Evolutionary conservation across 441 rosid genomes (phyloP).

Genomic region (Manihot esculenta): DNA sequence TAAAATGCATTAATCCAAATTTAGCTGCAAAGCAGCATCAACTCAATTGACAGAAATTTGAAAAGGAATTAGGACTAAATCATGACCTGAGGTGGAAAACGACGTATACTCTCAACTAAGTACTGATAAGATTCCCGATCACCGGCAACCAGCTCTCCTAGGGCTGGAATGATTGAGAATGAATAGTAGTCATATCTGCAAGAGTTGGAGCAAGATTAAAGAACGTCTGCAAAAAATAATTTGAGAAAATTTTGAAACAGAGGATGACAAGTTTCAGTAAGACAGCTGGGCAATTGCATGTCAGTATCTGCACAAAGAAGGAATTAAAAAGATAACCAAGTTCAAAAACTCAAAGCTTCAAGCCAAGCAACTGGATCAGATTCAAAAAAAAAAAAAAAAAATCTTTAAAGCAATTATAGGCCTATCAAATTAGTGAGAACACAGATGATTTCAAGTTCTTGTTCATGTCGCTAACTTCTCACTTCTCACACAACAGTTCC

Average conservation of each 20-base stretch:
- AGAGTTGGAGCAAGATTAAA: slow-evolving; percentile 3
- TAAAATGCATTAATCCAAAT: not conserved
- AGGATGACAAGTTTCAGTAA: not conserved
- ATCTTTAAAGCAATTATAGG: not conserved
- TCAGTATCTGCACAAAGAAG: not conserved
- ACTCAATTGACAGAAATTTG: slow-evolving; percentile 2
- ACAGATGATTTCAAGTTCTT: not conserved
- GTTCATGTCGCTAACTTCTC: not conserved
- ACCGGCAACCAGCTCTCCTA: slow-evolving; percentile 81
- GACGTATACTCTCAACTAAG: slow-evolving; percentile 88
- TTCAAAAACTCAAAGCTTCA: not conserved
- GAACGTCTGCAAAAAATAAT: not conserved
- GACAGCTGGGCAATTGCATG: not conserved
- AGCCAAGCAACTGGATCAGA: not conserved
- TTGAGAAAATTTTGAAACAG: not conserved
- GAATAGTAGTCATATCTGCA: slow-evolving; percentile 86
- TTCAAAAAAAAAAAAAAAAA: not conserved
- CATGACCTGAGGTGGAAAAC: slow-evolving; percentile 81
- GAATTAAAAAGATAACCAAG: no score
- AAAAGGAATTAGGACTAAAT: not conserved
- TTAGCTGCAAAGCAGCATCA: not conserved
- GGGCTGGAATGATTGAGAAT: slow-evolving; percentile 70
- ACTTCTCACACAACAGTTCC: not conserved
- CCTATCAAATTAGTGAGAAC: not conserved
- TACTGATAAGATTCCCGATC: slow-evolving; percentile 84